These are phyloP conservation scores for Penicillium nordicum DNA, from an alignment of 2,329 filamentous ascomycete species.

Conservation along the genomic window DNA sequence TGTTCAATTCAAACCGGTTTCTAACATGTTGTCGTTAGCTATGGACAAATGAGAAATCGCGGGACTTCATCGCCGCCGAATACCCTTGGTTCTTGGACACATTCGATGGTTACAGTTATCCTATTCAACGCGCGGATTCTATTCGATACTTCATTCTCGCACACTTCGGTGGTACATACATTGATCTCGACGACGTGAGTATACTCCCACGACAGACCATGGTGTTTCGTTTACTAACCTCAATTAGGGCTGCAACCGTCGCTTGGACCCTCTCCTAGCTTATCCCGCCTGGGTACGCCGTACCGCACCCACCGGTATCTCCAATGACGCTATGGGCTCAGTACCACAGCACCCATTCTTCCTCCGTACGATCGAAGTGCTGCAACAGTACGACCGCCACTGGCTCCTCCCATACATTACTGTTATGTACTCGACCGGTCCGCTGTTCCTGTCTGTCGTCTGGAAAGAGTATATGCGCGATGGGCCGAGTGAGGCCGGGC, in stretches of 20 bases:
- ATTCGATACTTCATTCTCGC: constrained; percentile 77
- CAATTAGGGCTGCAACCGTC: constrained; percentile 62
- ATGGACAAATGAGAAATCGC: constrained; percentile 69
- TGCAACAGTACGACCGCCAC: constrained; percentile 65
- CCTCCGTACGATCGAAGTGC: constrained; percentile 62
- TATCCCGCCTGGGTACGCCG: constrained; percentile 69
- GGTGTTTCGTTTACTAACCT: constrained; percentile 9
- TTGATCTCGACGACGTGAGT: constrained; percentile 69
- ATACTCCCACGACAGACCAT: background rate
- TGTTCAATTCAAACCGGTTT: background rate
- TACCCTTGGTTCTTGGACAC: constrained; percentile 76
- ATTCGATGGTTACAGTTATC: constrained; percentile 69
- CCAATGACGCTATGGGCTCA: constrained; percentile 75
- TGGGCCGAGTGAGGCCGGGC: constrained; percentile 43
- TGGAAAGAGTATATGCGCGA: constrained; percentile 68
- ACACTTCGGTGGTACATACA: constrained; percentile 75
- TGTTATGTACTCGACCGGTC: constrained; percentile 75
- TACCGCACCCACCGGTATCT: constrained; percentile 73
- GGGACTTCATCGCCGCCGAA: constrained; percentile 68
- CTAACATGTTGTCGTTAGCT: constrained; percentile 50
- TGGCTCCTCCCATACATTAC: constrained; percentile 72
- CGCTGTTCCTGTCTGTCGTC: constrained; percentile 70
- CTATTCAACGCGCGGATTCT: constrained; percentile 73
- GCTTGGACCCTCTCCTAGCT: constrained; percentile 63
- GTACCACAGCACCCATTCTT: constrained; percentile 73